Evolutionary conservation across 306 rosid species (phyloP).

Genomic region (Ammopiptanthus mongolicus): DNA sequence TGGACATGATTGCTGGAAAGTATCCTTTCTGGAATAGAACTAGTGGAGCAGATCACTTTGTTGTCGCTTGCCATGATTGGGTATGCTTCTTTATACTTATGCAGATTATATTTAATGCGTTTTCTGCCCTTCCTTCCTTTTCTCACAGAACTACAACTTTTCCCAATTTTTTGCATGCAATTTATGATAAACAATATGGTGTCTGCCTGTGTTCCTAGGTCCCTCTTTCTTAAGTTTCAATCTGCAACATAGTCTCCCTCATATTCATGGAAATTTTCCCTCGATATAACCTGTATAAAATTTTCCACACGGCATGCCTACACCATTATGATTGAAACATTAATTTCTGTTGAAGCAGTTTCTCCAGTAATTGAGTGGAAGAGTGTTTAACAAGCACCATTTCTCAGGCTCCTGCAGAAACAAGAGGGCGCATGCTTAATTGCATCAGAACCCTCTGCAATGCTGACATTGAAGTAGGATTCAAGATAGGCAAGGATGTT

Average conservation of each 20-base stretch:
- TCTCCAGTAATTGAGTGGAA: constrained; percentile 30
- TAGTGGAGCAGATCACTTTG: constrained; percentile 86
- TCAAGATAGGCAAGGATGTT: constrained; percentile 80
- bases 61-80: constrained; percentile 99
- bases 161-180: background rate
- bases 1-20: constrained; percentile 51
- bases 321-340: constrained; percentile 24
- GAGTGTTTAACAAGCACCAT: constrained; percentile 31
- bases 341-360: constrained; percentile 33
- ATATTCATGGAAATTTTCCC: background rate
- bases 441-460: constrained; percentile 92
- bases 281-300: background rate
- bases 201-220: background rate
- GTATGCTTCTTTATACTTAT: constrained; percentile 42
- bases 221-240: background rate
- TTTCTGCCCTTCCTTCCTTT: background rate
- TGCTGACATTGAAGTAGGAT: constrained; percentile 79
- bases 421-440: constrained; percentile 53
- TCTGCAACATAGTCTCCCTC: background rate
- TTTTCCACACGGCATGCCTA: background rate
- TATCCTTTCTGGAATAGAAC: constrained; percentile 92
- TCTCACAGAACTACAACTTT: background rate
- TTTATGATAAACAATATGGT: background rate
- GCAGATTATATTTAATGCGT: background rate
- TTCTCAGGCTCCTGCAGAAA: constrained; percentile 88